Evolutionary conservation across 371 early-diverging fungal genomes (phyloP).

Genomic region (Mortierella polycephala): DNA sequence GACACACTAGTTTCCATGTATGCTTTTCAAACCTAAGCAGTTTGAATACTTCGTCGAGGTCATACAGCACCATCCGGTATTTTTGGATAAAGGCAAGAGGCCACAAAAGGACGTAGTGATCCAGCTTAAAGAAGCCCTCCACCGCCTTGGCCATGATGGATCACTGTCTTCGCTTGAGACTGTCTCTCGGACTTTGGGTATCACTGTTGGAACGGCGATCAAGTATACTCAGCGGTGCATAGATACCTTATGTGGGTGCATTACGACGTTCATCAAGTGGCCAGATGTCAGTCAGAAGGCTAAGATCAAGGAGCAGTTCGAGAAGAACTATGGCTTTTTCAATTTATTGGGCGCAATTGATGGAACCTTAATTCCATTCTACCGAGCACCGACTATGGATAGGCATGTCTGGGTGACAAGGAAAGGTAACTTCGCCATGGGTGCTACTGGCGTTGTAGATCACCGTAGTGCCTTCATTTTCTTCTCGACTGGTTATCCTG

Average conservation of each 20-base stretch:
- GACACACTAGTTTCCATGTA: no score
- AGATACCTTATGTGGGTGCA: background rate
- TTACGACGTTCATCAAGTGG: background rate
- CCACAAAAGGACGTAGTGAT: background rate
- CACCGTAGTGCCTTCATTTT: no score
- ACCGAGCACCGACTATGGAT: no score
- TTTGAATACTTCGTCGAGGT: no score
- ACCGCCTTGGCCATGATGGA: conserved; percentile 3
- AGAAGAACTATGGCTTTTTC: no score
- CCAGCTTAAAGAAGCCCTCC: conserved; percentile 4
- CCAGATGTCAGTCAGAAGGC: background rate
- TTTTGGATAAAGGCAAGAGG: background rate
- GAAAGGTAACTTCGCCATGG: no score
- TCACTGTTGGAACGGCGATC: background rate
- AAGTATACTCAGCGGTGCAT: conserved; percentile 1
- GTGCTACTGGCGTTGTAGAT: no score
- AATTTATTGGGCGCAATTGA: no score
- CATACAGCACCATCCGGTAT: background rate
- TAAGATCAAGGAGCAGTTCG: background rate
- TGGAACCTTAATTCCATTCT: no score
- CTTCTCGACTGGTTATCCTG: no score
- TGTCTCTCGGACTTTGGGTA: background rate
- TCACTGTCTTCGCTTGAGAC: background rate
- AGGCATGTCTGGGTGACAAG: no score
- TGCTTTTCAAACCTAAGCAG: no score